Evolutionary conservation across 2,329 filamentous ascomycete genomes (phyloP).

Genomic region (Magnaporthiopsis rhizophila): DNA sequence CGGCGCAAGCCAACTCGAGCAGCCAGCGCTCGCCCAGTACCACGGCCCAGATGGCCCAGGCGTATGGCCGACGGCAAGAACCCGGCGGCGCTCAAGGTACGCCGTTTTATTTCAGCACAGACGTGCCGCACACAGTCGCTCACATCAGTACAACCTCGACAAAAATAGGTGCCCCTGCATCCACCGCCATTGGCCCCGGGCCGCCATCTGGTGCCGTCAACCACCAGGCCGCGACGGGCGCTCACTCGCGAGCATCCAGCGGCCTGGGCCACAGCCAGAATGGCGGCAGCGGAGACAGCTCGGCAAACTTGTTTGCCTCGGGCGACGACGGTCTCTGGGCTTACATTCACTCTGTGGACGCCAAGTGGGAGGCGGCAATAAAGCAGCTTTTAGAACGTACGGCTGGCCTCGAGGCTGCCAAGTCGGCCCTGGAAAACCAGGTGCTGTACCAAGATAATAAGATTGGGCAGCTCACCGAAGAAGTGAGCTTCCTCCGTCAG

Average conservation of each 20-base stretch:
- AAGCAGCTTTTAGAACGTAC: conserved; percentile 11
- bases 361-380: conserved; percentile 24
- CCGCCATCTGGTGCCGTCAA: background rate
- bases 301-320: conserved; percentile 58
- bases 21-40: conserved; percentile 60
- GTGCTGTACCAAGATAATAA: conserved; percentile 27
- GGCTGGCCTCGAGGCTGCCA: conserved; percentile 29
- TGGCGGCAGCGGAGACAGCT: conserved; percentile 49
- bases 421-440: conserved; percentile 28
- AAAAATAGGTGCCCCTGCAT: background rate
- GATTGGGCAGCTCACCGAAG: conserved; percentile 18
- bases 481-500: conserved; percentile 13
- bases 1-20: conserved; percentile 20
- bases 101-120: background rate
- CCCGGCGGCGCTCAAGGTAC: background rate
- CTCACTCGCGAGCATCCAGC: conserved; percentile 34
- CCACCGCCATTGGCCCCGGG: background rate
- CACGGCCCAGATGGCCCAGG: conserved; percentile 57
- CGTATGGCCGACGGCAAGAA: conserved; percentile 44
- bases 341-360: conserved; percentile 65
- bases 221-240: conserved; percentile 13
- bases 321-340: conserved; percentile 56
- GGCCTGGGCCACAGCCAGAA: conserved; percentile 27
- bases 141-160: background rate
- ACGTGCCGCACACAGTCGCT: background rate